phyloP scores from a whole-genome alignment of 202 grass and related monocot genomes.

The Saccharum hybrid region DNA sequence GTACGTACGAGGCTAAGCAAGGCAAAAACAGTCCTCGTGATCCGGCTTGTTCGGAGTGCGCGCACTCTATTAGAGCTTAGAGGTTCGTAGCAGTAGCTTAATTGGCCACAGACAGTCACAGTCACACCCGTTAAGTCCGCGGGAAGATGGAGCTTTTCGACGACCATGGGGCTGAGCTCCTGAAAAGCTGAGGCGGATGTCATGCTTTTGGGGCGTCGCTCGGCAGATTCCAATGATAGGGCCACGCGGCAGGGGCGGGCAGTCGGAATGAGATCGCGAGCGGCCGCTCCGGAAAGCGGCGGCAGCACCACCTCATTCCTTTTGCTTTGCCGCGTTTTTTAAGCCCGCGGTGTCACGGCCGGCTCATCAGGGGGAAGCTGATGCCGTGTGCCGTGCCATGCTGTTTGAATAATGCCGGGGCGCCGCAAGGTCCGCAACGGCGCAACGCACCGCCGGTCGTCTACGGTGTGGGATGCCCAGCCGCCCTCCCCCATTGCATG shows the following conservation, averaged over 20 bases:
- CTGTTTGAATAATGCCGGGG: slow-evolving; percentile 58
- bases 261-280: slow-evolving; percentile 58
- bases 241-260: slow-evolving; percentile 44
- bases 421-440: too few relatives aligned
- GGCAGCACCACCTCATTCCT: slow-evolving; percentile 63
- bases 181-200: slow-evolving; percentile 84
- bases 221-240: slow-evolving; percentile 60
- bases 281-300: slow-evolving; percentile 69
- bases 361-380: background rate
- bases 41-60: slow-evolving; percentile 44
- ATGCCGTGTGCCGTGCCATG: slow-evolving; percentile 23
- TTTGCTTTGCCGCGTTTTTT: slow-evolving; percentile 58
- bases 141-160: slow-evolving; percentile 28
- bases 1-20: slow-evolving; percentile 35
- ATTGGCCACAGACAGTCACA: background rate
- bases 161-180: slow-evolving; percentile 28
- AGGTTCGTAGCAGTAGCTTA: background rate
- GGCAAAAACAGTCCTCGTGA: background rate
- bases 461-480: background rate
- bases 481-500: too few relatives aligned
- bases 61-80: too few relatives aligned
- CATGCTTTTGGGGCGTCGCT: slow-evolving; percentile 77
- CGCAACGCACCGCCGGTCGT: background rate
- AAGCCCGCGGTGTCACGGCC: slow-evolving; percentile 1
- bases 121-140: slow-evolving; percentile 43